phyloP scores from a whole-genome alignment of 2,329 filamentous ascomycete species.

The Plectosphaerella sp. region DNA sequence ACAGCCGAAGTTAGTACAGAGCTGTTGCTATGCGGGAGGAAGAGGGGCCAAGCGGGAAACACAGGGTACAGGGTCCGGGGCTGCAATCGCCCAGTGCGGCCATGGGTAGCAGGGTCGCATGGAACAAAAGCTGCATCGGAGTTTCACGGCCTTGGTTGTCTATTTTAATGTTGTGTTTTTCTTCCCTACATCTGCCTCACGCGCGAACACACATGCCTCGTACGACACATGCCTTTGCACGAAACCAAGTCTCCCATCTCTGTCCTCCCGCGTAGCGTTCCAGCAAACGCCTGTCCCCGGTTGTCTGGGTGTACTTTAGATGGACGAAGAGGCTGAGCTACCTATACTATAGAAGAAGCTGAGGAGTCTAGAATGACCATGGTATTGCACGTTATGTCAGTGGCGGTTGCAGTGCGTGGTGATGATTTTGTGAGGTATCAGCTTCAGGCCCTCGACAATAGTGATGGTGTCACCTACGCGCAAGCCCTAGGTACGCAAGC shows the following conservation, averaged over 20 bases:
- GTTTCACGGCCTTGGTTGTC: conserved; percentile 4
- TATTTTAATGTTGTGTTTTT: neutral
- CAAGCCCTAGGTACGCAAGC: too few relatives aligned
- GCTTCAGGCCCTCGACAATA: too few relatives aligned
- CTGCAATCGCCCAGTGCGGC: too few relatives aligned
- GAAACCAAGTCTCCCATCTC: too few relatives aligned
- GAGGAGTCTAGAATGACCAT: neutral
- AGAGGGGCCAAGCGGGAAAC: too few relatives aligned
- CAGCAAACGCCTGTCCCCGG: too few relatives aligned
- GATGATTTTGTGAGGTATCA: neutral
- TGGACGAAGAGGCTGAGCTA: neutral
- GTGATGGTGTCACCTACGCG: too few relatives aligned
- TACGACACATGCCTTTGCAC: too few relatives aligned
- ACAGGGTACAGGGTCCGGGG: too few relatives aligned
- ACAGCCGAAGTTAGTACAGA: neutral
- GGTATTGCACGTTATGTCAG: neutral
- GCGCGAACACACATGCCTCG: neutral
- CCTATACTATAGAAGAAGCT: neutral
- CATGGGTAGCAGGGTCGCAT: neutral
- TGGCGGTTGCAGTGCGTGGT: neutral
- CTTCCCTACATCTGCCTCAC: neutral
- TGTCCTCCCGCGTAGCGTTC: too few relatives aligned
- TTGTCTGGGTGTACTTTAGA: neutral
- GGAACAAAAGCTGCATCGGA: conserved; percentile 5
- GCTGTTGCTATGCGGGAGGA: too few relatives aligned